These are phyloP conservation scores for Geotrichum europaeum DNA, from an alignment of 1,139 yeast species.

Conservation along the genomic window DNA sequence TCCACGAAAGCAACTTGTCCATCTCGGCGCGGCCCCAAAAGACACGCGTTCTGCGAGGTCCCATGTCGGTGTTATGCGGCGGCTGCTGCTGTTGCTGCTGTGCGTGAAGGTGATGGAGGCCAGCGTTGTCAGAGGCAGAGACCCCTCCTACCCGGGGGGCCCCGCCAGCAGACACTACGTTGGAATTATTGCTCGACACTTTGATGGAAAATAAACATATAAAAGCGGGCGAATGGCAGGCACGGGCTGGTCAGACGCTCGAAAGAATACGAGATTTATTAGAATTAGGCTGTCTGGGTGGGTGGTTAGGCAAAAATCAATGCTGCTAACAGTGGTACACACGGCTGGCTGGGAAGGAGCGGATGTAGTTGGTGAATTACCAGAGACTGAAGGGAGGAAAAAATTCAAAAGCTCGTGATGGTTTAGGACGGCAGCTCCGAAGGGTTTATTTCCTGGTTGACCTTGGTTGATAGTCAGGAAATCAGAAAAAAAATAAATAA, in stretches of 20 bases:
- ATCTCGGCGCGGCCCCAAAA: conserved; percentile 18
- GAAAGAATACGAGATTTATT: neutral
- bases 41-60: conserved; percentile 14
- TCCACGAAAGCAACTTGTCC: conserved; percentile 18
- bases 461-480: neutral
- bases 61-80: conserved; percentile 1
- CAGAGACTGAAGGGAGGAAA: neutral
- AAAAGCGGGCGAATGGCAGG: neutral
- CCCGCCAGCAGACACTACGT: conserved; percentile 7
- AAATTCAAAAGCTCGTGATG: neutral
- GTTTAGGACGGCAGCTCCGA: neutral
- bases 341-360: neutral
- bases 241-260: neutral
- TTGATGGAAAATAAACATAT: neutral
- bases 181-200: conserved; percentile 10
- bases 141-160: conserved; percentile 1
- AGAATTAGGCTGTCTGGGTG: neutral
- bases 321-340: neutral
- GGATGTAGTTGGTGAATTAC: neutral
- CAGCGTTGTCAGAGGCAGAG: neutral
- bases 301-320: neutral
- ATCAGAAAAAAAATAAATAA: neutral
- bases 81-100: neutral
- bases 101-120: neutral
- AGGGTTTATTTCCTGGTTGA: neutral